Conservation (phyloP, 1,284 basidiomycete genomes). For the Sporisorium reilianum region DNA sequence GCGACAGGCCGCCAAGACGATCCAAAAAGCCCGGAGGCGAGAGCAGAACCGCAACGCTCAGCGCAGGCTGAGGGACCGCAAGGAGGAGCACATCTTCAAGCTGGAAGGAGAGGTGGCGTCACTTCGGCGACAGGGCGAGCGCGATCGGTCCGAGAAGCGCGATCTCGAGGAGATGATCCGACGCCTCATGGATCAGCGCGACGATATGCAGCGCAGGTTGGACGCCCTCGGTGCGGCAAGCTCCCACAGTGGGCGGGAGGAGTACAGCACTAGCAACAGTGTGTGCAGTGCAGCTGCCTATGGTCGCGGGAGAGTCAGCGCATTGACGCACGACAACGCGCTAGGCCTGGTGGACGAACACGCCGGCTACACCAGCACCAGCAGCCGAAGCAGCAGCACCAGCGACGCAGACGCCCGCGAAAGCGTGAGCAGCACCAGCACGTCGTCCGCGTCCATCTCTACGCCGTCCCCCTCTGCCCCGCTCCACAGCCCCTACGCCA, state of each 20-base stretch:
- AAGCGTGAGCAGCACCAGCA: constrained; percentile 1
- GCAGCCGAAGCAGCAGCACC: not conserved
- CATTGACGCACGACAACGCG: not conserved
- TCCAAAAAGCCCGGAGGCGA: constrained; percentile 30
- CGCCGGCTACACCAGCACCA: not conserved
- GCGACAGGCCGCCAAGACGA: constrained; percentile 25
- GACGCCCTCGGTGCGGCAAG: not conserved
- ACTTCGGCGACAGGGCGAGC: constrained; percentile 17
- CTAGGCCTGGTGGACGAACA: not conserved
- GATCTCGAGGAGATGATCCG: constrained; percentile 33
- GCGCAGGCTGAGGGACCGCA: constrained; percentile 30
- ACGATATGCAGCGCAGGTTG: constrained; percentile 13
- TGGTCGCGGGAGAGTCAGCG: not conserved
- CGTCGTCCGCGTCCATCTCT: not conserved
- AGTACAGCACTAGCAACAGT: not conserved
- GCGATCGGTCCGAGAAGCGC: constrained; percentile 1
- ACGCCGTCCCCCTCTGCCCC: constrained; percentile 11
- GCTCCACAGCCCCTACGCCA: constrained; percentile 4
- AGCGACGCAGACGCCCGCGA: not conserved
- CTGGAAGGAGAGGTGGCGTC: constrained; percentile 28
- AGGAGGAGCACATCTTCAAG: constrained; percentile 46
- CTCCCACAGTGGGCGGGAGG: not conserved
- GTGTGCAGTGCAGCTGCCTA: not conserved
- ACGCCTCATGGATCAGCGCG: constrained; percentile 20
- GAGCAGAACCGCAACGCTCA: constrained; percentile 48